Evolutionary conservation across 306 rosid species (phyloP), one percentile per base, ranked within the genome.

Genomic region (Rosa rugosa): DNA sequence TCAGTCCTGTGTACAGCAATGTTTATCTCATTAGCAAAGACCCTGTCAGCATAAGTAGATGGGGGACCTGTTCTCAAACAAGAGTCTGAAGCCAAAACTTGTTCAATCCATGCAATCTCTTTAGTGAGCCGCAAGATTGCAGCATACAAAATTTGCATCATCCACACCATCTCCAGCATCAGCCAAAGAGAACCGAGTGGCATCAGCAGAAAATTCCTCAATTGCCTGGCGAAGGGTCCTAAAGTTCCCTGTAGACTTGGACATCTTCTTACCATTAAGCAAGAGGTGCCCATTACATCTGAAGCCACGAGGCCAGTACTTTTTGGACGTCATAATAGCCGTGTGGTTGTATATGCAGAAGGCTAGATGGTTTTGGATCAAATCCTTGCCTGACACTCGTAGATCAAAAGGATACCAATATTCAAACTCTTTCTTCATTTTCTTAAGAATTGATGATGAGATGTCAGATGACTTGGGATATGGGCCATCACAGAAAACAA

Each of bases 1-100:
- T 93, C 95, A 20, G 98, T 93, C 81, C 80, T 93, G 95, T 91
- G 90, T 92, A 86, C 91, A 91, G 13, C 97, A 97, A 88, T 91
- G 93, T 1, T 85, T 20, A 97, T 88, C 89, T 93, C 98, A 40
- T 93, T 94, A 23, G 89, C 90, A 86, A 93, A 93, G 56, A 91
- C 98, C 5, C 81, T 86, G 75, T 93, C 98, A 88, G 77, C 77
- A 91, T 49, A 88, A 47, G 75, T 81, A 83, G 93, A 91, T 91
- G 83, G 22, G 76, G 47, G 93, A 73, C 72, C 18, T 11, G 13
- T 13, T 49, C 54, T 49, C 16, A 49, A 49, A 91, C 17, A 49
- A 49, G 54, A 49, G 5, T 49, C 54, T 49, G 54, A 16, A 12
- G 16, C 54, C 54, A 49, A 12, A 49, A 49, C 54, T 49, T 49